Evolutionary conservation across 2,329 filamentous ascomycete genomes (phyloP), one percentile per base, ranked within the genome.

Genomic region (Sporothrix protearum): DNA sequence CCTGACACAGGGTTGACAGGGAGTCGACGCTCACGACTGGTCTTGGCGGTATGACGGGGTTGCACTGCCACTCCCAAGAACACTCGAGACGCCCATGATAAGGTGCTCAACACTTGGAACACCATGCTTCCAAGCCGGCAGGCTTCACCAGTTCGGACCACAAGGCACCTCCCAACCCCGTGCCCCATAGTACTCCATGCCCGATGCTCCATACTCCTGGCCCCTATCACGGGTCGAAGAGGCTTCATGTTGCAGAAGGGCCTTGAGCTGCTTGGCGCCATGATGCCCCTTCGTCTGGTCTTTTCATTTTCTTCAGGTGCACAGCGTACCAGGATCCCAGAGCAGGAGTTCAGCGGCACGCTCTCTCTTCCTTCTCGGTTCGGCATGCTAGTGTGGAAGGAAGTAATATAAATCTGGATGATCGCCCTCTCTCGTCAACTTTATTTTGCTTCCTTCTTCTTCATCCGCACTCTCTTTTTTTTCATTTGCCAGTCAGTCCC

Each of bases 31-130:
- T 71, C 69, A 67, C 66, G 64, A 71, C 53, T 9, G 39, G 69
- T 2, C 72, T 75, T 75, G 73, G 73, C 73, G 45, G 71, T 72
- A 70, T 57, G 71, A 63, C 42, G 71, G 33, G 7, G 73, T 73
- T 10, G 67, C 61, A 74, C 68, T 45, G 19, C 33, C 28, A 57
- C 53, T 57, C 53, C 12, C 9, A 39, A 19, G 45, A 68, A 47
- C 45, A 55, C 36, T 68, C 45, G 4, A 68, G 45, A 47, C n/a
- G n/a, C 57, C 10, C 57, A 39, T 22, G 16, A 63, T 36, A 63
- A 63, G 33, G 36, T 63, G 57, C 57, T 63, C 33, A 42, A 53
- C 45, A 12, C 36, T 14, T 42, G n/a, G 30, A 25, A n/a, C 3
- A 39, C 19, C 28, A n/a, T 14, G 28, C 28, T 57, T 9, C 7